These are phyloP conservation scores for Tilletiaria anomala DNA, from an alignment of 1,284 basidiomycete species.

Conservation along the genomic window DNA sequence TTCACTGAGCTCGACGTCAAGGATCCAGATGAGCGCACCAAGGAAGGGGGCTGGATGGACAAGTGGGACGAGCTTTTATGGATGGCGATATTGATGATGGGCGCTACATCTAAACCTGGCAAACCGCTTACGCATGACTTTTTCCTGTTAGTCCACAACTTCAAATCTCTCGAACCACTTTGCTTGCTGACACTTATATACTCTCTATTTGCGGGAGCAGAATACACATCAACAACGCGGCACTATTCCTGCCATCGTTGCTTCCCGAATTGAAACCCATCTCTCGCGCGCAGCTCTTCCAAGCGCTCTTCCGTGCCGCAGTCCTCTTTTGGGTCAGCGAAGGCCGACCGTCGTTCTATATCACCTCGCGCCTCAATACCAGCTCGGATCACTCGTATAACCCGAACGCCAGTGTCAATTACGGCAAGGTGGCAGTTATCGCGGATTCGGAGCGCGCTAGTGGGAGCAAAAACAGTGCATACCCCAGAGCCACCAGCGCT, in stretches of 20 bases:
- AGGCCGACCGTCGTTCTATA: conserved; percentile 6
- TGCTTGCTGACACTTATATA: too few species aligned
- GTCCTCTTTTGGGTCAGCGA: conserved; percentile 11
- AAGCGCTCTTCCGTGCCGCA: conserved; percentile 5
- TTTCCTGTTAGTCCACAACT: too few species aligned
- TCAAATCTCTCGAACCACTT: too few species aligned
- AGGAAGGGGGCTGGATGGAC: neutral
- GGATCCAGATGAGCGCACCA: neutral
- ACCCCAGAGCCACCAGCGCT: neutral
- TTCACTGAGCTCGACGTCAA: neutral
- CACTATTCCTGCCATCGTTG: conserved; percentile 8
- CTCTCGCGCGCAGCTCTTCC: neutral
- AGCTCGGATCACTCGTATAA: too few species aligned
- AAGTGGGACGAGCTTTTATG: conserved; percentile 6
- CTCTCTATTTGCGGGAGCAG: too few species aligned
- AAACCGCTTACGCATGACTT: conserved; percentile 11
- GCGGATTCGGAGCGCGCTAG: too few species aligned
- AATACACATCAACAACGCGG: conserved; percentile 18
- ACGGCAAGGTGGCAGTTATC: too few species aligned
- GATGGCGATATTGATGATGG: conserved; percentile 7
- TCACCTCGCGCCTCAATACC: too few species aligned
- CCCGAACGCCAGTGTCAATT: too few species aligned
- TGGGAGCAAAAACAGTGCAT: neutral
- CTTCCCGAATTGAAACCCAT: conserved; percentile 1
- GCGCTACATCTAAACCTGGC: conserved; percentile 6